These are phyloP conservation scores for Colletotrichum zoysiae DNA, from an alignment of 2,329 filamentous ascomycete genomes.

Conservation along the genomic window DNA sequence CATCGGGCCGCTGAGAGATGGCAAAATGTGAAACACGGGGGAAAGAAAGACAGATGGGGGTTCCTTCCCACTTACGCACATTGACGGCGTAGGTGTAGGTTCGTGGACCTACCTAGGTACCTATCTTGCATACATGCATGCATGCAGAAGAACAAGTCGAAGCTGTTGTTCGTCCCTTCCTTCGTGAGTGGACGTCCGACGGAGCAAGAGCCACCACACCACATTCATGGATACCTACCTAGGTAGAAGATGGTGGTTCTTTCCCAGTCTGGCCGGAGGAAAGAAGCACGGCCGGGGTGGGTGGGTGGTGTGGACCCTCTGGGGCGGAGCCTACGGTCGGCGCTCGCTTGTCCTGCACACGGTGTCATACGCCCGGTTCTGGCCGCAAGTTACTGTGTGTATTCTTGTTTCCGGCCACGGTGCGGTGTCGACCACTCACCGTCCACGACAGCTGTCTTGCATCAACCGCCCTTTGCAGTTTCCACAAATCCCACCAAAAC, in stretches of 20 bases:
- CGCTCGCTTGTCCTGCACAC: constrained; percentile 14
- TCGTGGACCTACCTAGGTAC: too few relatives aligned
- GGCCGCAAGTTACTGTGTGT: fast-evolving
- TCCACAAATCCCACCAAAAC: constrained; percentile 41
- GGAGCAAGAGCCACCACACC: background rate
- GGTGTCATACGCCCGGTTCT: fast-evolving
- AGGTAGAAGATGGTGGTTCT: background rate
- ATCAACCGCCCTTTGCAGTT: constrained; percentile 13
- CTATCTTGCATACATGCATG: too few relatives aligned
- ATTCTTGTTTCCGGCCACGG: background rate
- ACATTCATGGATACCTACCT: too few relatives aligned
- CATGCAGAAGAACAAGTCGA: constrained; percentile 17
- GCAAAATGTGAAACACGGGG: constrained; percentile 36
- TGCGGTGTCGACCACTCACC: constrained; percentile 31
- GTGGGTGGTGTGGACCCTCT: constrained; percentile 1
- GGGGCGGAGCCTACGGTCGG: constrained; percentile 16
- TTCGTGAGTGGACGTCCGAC: background rate
- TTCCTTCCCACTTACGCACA: constrained; percentile 3
- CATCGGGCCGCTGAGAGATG: constrained; percentile 28
- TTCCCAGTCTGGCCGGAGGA: background rate
- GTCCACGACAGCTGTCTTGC: constrained; percentile 30
- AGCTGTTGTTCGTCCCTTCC: background rate
- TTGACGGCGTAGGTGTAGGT: background rate
- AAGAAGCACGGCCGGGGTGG: constrained; percentile 2
- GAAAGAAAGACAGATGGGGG: background rate